Percentiles rank a stretch among this genome's conserved stretches.
phyloP scores from a whole-genome alignment of 2,329 filamentous ascomycete species.

The Fusarium sp. region DNA sequence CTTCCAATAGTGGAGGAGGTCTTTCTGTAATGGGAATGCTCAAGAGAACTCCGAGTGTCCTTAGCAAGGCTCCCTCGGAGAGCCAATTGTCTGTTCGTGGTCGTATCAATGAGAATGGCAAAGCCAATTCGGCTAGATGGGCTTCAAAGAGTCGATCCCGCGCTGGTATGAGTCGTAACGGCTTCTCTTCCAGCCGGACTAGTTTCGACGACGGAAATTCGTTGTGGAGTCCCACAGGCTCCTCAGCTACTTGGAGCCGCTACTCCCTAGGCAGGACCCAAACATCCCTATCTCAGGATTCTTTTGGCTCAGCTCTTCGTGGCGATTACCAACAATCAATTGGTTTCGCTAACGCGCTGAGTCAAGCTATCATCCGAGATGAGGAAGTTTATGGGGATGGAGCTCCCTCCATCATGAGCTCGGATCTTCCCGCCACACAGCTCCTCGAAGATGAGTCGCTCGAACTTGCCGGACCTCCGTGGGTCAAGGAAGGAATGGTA shows the following conservation, averaged over 20 bases:
- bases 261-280: conserved; percentile 92
- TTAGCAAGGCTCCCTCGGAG: conserved; percentile 94
- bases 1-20: conserved; percentile 70
- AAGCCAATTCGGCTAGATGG: conserved; percentile 75
- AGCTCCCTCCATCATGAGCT: conserved; percentile 66
- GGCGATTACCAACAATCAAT: conserved; percentile 95
- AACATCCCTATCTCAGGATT: conserved; percentile 92
- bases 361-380: conserved; percentile 95
- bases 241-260: conserved; percentile 96
- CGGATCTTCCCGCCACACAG: conserved; percentile 69
- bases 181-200: conserved; percentile 89
- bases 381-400: conserved; percentile 70
- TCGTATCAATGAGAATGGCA: conserved; percentile 70
- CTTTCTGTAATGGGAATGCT: conserved; percentile 82
- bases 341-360: conserved; percentile 95
- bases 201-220: conserved; percentile 93
- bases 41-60: conserved; percentile 86
- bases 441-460: conserved; percentile 93
- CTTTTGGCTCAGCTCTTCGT: conserved; percentile 80
- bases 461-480: conserved; percentile 92
- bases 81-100: conserved; percentile 76
- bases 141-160: conserved; percentile 87
- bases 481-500: conserved; percentile 96
- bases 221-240: conserved; percentile 85
- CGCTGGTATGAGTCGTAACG: conserved; percentile 77